Base-by-base conservation (phyloP, 2,329 filamentous ascomycete genomes). In the Calonectria hongkongensis region DNA sequence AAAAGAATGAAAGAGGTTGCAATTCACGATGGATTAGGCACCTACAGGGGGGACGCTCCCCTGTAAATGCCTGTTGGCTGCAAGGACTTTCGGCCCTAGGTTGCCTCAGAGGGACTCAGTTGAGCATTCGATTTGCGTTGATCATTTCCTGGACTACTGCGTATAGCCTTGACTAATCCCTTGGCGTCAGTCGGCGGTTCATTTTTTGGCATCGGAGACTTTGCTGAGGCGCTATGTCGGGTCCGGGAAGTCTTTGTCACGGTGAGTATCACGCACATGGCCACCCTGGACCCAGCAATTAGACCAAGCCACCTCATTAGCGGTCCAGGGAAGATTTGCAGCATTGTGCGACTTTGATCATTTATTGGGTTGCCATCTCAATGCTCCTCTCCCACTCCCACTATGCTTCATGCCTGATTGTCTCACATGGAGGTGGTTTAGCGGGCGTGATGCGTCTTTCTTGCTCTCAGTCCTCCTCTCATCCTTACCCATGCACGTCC, bases 1-100 rank as follows among this genome's bases (percentile, higher is more conserved):
- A 56, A 56, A 56, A 56, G 51, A 56, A 56, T 56, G 21, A 56
- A 56, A 56, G 51, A 56, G 51, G 51, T 39, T 56, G 51, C 51
- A 56, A 56, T 56, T 56, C 51, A 56, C 51, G 51, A 56, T 56
- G 51, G 33, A 56, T 36, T 56, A n/a, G 51, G 51, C 50, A 56
- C 30, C 50, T 56, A 56, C 51, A 56, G 30, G 51, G 51, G 51
- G 51, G 30, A 15, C 8, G 18, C 51, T 18, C 51, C 51, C 51
- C 51, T 56, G 51, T 33, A 56, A n/a, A 33, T 56, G 36, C 33
- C 51, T 25, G 51, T 39, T 56, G 51, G 51, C 12, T 56, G 30
- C 51, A 56, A 56, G 51, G 51, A 56, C 51, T 15, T 18, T 33
- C 13, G 30, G 12, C 33, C 33, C 18, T 18, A 39, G 33, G 51